Percentiles rank a stretch among this genome's conserved stretches.
These are phyloP conservation scores for Macadamia tetraphylla DNA, from an alignment of 164 flowering plant species.

Conservation along the genomic window DNA sequence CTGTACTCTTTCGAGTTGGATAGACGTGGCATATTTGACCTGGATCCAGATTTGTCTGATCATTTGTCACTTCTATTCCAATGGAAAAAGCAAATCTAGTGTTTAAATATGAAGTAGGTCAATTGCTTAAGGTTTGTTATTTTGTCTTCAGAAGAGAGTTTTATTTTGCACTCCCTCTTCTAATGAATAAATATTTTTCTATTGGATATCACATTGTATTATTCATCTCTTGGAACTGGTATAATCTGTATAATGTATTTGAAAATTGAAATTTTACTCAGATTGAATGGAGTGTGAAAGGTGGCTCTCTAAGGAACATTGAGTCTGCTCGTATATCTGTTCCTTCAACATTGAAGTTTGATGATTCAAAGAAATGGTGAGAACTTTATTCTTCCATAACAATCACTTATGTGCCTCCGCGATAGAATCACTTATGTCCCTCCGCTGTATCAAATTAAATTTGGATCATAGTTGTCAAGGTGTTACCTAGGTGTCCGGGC, in stretches of 20 bases:
- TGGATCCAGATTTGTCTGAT: no score
- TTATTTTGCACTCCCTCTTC: not conserved
- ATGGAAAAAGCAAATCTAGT: no score
- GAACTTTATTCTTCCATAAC: slow-evolving; percentile 5
- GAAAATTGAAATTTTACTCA: slow-evolving; percentile 12
- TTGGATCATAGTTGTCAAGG: no score
- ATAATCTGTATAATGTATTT: not conserved
- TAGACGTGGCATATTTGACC: no score
- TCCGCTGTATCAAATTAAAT: no score
- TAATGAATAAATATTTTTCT: not conserved
- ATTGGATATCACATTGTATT: no score
- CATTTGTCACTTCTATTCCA: no score
- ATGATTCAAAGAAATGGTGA: slow-evolving; percentile 83
- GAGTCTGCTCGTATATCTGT: slow-evolving; percentile 93
- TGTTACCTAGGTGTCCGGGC: no score
- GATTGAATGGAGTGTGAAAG: slow-evolving; percentile 98
- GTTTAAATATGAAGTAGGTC: no score
- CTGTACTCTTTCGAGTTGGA: no score
- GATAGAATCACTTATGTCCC: not conserved
- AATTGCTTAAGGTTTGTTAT: no score
- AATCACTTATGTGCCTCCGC: not conserved
- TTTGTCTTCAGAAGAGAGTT: no score
- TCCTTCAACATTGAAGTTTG: slow-evolving; percentile 77
- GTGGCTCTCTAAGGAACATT: slow-evolving; percentile 78
- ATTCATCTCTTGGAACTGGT: not conserved